Evolutionary conservation across 2,329 filamentous ascomycete species (phyloP).

Genomic region (Trichoderma sp.): DNA sequence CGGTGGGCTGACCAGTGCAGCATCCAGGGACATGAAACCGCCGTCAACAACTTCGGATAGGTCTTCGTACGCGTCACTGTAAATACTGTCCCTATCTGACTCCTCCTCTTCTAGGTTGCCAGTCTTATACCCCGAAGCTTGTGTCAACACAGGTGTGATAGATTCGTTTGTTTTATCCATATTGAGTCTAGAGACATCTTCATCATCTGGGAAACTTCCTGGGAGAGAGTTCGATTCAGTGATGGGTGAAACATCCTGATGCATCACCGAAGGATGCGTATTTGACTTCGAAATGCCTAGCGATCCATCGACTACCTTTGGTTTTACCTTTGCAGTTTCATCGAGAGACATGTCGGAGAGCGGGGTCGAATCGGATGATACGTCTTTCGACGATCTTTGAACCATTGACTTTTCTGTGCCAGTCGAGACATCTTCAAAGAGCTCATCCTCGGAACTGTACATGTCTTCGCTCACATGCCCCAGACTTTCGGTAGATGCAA

Average conservation of each 20-base stretch:
- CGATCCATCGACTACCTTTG: neutral
- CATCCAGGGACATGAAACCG: constrained; percentile 70
- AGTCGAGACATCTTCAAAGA: neutral
- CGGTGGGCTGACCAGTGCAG: constrained; percentile 61
- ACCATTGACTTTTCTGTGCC: neutral
- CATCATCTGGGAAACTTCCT: constrained; percentile 16
- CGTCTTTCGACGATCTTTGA: neutral
- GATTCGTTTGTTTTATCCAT: neutral
- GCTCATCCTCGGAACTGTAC: constrained; percentile 34
- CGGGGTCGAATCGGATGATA: neutral
- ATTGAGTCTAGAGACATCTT: neutral
- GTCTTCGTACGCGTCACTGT: constrained; percentile 76
- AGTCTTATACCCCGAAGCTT: constrained; percentile 23
- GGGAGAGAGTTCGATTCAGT: neutral
- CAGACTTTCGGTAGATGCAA: constrained; percentile 64
- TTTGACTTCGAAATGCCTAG: neutral
- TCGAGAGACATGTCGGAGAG: neutral
- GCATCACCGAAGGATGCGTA: neutral
- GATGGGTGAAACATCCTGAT: neutral
- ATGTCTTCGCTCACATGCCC: constrained; percentile 60
- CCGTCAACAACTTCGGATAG: constrained; percentile 61
- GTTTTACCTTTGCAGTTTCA: neutral
- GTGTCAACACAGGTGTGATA: constrained; percentile 16
- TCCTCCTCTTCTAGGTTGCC: constrained; percentile 35
- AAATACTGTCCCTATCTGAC: constrained; percentile 56